These are phyloP conservation scores for Polytolypa hystricis DNA, from an alignment of 2,329 filamentous ascomycete genomes.

Conservation along the genomic window DNA sequence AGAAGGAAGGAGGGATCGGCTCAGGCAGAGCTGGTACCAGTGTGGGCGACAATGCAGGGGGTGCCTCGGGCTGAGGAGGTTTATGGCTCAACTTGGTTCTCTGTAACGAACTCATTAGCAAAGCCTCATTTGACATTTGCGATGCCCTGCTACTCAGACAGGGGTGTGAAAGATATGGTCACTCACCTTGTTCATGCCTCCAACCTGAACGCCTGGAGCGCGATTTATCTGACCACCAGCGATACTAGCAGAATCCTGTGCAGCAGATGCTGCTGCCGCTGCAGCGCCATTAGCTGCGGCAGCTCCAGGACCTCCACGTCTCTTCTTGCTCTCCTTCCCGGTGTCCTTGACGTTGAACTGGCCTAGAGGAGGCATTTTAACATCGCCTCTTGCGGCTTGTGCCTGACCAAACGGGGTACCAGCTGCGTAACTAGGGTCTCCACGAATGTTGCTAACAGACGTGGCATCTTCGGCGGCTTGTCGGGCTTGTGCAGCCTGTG, in stretches of 20 bases:
- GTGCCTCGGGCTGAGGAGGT: slow-evolving; percentile 43
- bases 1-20: slow-evolving; percentile 66
- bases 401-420: slow-evolving; percentile 32
- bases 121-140: background rate
- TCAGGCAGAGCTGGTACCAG: slow-evolving; percentile 80
- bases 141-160: too few species aligned
- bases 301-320: slow-evolving; percentile 48
- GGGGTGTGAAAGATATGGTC: slow-evolving; percentile 9
- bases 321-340: slow-evolving; percentile 84
- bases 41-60: slow-evolving; percentile 62
- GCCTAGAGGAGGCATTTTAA: slow-evolving; percentile 80
- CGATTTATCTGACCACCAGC: slow-evolving; percentile 25
- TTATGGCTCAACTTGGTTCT: slow-evolving; percentile 65
- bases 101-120: slow-evolving; percentile 36
- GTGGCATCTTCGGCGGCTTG: slow-evolving; percentile 58
- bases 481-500: slow-evolving; percentile 44
- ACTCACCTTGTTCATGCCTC: slow-evolving; percentile 43
- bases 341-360: slow-evolving; percentile 83
- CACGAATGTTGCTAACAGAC: slow-evolving; percentile 53
- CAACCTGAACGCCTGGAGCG: slow-evolving; percentile 27
- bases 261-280: slow-evolving; percentile 23
- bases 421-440: slow-evolving; percentile 38
- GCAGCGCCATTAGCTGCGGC: slow-evolving; percentile 23
- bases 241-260: slow-evolving; percentile 17
- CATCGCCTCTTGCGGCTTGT: slow-evolving; percentile 41